These are phyloP conservation scores for Artemisia tridentata DNA, from an alignment of 129 eudicot genomes.

Conservation along the genomic window DNA sequence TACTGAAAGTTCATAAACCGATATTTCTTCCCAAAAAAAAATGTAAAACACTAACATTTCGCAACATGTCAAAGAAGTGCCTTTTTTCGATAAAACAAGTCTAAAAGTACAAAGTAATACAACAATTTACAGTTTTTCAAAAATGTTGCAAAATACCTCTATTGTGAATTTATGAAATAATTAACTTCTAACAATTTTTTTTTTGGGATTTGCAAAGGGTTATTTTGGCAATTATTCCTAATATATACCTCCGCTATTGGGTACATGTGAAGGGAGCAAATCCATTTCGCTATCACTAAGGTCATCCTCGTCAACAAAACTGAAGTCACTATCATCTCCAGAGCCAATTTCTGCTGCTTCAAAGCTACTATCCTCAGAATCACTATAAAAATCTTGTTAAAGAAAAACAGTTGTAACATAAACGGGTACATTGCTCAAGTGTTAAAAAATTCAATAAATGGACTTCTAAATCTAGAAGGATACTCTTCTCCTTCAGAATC, in stretches of 20 bases:
- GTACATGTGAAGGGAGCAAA: constrained; percentile 42
- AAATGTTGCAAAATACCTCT: not conserved
- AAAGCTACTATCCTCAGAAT: constrained; percentile 40
- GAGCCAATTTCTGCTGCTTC: constrained; percentile 36
- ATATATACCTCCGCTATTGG: constrained; percentile 75
- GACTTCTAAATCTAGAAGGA: constrained; percentile 44
- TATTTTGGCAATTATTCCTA: not conserved
- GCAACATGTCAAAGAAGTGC: too few relatives aligned
- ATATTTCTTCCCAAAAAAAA: too few relatives aligned
- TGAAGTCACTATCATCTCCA: constrained; percentile 37
- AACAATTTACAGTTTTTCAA: not conserved
- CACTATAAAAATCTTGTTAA: constrained; percentile 47
- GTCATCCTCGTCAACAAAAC: constrained; percentile 50
- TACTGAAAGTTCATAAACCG: too few relatives aligned
- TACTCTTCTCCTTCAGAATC: constrained; percentile 60
- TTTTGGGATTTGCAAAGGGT: too few relatives aligned
- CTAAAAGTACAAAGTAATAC: too few relatives aligned
- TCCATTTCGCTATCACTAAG: constrained; percentile 42
- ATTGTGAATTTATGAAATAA: too few relatives aligned
- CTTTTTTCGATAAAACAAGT: too few relatives aligned
- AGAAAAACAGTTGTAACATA: constrained; percentile 26
- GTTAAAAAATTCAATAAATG: not conserved
- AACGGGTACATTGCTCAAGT: not conserved
- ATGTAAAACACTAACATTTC: too few relatives aligned
- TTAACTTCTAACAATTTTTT: too few relatives aligned